phyloP scores from a whole-genome alignment of 768 basidiomycete species.

The Lentinula lateritia region DNA sequence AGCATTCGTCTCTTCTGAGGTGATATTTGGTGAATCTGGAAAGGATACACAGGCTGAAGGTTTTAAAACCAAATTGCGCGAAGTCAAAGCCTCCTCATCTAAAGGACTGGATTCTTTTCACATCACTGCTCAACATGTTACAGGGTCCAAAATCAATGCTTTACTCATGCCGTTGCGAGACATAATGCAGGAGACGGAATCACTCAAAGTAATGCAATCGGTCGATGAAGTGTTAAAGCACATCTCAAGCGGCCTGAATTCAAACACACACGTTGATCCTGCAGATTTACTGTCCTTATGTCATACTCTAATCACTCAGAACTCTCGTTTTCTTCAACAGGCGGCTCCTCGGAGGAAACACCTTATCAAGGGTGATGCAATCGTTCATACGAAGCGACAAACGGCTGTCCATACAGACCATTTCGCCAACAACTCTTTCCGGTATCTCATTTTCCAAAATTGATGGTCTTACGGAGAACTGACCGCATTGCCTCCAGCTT shows the following conservation, averaged over 20 bases:
- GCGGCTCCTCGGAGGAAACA: constrained; percentile 31
- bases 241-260: constrained; percentile 78
- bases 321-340: constrained; percentile 79
- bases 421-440: constrained; percentile 83
- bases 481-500: constrained; percentile 45
- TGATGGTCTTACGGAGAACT: background rate
- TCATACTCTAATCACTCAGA: constrained; percentile 86
- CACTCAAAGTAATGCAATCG: constrained; percentile 70
- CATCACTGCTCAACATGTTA: constrained; percentile 72
- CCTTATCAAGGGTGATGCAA: constrained; percentile 46
- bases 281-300: constrained; percentile 75
- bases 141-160: constrained; percentile 68
- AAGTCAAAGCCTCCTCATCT: constrained; percentile 80
- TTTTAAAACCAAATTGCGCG: constrained; percentile 92
- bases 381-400: constrained; percentile 77
- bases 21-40: constrained; percentile 91
- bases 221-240: constrained; percentile 88
- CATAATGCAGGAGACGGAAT: constrained; percentile 83
- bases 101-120: constrained; percentile 84
- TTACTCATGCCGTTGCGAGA: constrained; percentile 75
- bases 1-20: constrained; percentile 78
- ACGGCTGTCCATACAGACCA: constrained; percentile 51
- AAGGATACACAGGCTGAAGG: constrained; percentile 84
- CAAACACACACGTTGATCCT: constrained; percentile 67
- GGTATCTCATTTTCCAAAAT: constrained; percentile 37